Evolutionary conservation across 495 filamentous ascomycete species (phyloP), one percentile per base, ranked within the genome.

Genomic region (Trichoderma orchidacearum): DNA sequence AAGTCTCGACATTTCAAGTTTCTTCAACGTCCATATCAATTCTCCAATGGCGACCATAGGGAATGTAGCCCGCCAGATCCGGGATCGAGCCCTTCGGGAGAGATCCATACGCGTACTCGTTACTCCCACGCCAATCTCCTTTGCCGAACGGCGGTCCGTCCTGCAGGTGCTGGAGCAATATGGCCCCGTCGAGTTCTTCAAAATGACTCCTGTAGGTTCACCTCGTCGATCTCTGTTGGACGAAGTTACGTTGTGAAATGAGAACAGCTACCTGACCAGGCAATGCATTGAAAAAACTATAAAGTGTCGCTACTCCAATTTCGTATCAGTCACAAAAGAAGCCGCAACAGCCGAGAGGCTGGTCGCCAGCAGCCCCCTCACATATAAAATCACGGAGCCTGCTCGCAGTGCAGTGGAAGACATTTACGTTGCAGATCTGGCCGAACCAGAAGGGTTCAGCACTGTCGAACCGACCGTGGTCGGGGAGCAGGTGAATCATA

Each of bases 161-260:
- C 74, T 94, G 25, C 74, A 77, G 32, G 78, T 85, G 23, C 70
- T 96, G 25, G 82, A 89, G 66, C 78, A 78, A 63, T 86, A 86
- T 67, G 89, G 88, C 54, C 80, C 89, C 53, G 79, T 96, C 8
- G 78, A 82, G 23, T 82, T 83, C 59, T 96, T 89, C 71, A 81
- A 83, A 66, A 83, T 79, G 61, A 71, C 89, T 18, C 77, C 80
- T 62, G 87, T 90, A 72, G 21, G 68, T 64, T n/a, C n/a, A n/a
- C n/a, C n/a, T n/a, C n/a, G n/a, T n/a, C n/a, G n/a, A n/a, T n/a
- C n/a, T n/a, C n/a, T n/a, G n/a, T n/a, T n/a, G n/a, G n/a, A n/a
- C n/a, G n/a, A n/a, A n/a, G n/a, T n/a, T n/a, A n/a, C n/a, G n/a
- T n/a, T 23, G 3, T 1, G 21, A 48, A 13, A 23, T 25, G 8